Base-by-base conservation (phyloP, 2,329 filamentous ascomycete species). In the Kalmusia sp. region DNA sequence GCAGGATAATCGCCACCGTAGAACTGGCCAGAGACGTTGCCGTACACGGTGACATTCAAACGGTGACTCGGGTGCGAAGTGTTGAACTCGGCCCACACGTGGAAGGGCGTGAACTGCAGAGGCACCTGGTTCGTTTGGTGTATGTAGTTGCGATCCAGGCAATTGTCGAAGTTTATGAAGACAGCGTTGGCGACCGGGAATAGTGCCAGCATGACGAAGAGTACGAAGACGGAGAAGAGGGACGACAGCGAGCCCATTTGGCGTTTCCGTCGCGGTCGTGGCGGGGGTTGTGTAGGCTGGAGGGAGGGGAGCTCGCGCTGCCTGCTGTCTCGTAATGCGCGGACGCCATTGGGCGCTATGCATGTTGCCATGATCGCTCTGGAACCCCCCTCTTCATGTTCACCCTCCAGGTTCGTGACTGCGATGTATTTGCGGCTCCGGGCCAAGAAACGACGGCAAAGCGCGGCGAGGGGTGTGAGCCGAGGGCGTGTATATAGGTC, bases 21-120 rank as follows among this genome's bases (percentile, higher is more conserved):
- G 38, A 83, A 81, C 45, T 88, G 85, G 40, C 95, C 95, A 7
- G 88, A 90, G 25, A 98, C 92, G 74, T 98, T 97, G 46, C 93
- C 93, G 79, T 92, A 98, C 40, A 96, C 84, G 1, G 87, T 95
- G 50, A 97, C 79, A 58, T 84, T 86, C 43, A 99, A 80, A 34
- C 82, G 84, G 68, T 93, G 86, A 45, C 78, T 81, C 4, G 83
- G 72, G 58, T 83, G 77, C 12, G 78, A 73, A 24, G 83, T 81
- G 64, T 91, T 83, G 78, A 96, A 96, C 17, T 78, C 77, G 51
- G 91, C 93, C 65, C 90, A 87, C 52, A 95, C 84, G 62, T 84
- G 87, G 30, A 88, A 74, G 2, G 95, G 93, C 11, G 86, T 80
- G 79, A 93, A 96, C 78, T 97, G 92, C 27, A 98, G 82, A 57